Evolutionary conservation across 495 filamentous ascomycete genomes (phyloP), one percentile per base, ranked within the genome.

Genomic region (Pyrenopolyporus hunteri): DNA sequence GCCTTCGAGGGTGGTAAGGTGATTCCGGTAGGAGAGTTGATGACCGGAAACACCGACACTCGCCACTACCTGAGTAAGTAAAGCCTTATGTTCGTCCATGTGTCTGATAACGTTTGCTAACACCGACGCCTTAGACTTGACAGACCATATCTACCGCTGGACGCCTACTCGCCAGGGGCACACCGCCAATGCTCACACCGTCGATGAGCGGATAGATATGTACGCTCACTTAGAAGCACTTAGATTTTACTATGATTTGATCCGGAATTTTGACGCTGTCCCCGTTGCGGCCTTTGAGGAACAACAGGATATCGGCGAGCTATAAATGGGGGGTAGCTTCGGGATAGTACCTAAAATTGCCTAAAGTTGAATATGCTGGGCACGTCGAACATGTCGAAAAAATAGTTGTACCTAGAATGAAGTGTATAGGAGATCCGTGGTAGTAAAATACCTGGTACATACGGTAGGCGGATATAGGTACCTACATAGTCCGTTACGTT

Each of bases 1-100:
- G 62, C 64, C n/a, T 72, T 72, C 45, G 69, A 71, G 11, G 80
- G 74, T 33, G 81, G 85, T 33, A 83, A 80, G 3, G 79, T 88
- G 9, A 74, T 88, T 20, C 83, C 87, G 0, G 76, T 80, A 2
- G 83, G 84, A 1, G 85, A 86, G 58, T 74, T 87, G 59, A 89
- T 87, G 85, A 88, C 85, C 0, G 86, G 85, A 0, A 89, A 88
- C 56, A 89, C 86, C 0, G 86, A 89, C 63, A 89, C 86, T 8
- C 66, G 67, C 33, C 71, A 66, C 55, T 48, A 66, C 82, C 42
- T 80, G 77, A 42, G 73, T 79, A 29, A 80, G 84, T 40, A 76
- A 62, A 74, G 79, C 53, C 80, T 81, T 78, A 6, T 82, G 11
- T 43, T 56, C 14, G 29, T 28, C 20, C 29, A 20, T 0, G 29